Percentiles rank a stretch among this genome's conserved stretches.
Evolutionary conservation across 768 basidiomycete species (phyloP).

Genomic region (Leccinum barrowsii): DNA sequence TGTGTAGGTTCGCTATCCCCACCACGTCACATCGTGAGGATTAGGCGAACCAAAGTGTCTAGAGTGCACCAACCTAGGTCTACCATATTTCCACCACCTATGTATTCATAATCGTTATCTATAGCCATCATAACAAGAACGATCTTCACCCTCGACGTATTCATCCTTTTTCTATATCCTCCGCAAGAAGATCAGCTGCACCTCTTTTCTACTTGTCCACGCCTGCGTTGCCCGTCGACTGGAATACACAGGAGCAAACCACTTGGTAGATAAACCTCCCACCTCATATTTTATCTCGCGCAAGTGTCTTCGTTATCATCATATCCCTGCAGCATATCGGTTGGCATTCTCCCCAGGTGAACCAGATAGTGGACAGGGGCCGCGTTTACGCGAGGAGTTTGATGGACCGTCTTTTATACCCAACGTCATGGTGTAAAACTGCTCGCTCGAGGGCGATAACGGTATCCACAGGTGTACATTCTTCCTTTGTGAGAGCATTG

Average conservation of each 20-base stretch:
- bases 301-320: constrained; percentile 8
- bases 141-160: neutral
- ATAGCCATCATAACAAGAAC: neutral
- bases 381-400: neutral
- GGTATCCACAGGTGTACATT: too few species aligned
- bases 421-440: too few species aligned
- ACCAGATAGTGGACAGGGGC: neutral
- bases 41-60: too few species aligned
- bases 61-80: too few species aligned
- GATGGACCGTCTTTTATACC: too few species aligned
- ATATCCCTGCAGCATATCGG: constrained; percentile 12
- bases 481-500: too few species aligned
- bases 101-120: neutral
- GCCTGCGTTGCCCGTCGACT: neutral
- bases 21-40: neutral
- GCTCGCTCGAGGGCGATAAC: too few species aligned
- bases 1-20: neutral
- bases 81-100: too few species aligned
- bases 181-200: too few species aligned
- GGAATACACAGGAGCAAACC: constrained; percentile 14
- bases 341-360: constrained; percentile 10
- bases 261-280: constrained; percentile 13
- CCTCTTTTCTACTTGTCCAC: neutral
- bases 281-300: constrained; percentile 7
- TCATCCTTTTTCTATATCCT: neutral